Conservation (phyloP, 306 rosid genomes). For the Inga laurina region DNA sequence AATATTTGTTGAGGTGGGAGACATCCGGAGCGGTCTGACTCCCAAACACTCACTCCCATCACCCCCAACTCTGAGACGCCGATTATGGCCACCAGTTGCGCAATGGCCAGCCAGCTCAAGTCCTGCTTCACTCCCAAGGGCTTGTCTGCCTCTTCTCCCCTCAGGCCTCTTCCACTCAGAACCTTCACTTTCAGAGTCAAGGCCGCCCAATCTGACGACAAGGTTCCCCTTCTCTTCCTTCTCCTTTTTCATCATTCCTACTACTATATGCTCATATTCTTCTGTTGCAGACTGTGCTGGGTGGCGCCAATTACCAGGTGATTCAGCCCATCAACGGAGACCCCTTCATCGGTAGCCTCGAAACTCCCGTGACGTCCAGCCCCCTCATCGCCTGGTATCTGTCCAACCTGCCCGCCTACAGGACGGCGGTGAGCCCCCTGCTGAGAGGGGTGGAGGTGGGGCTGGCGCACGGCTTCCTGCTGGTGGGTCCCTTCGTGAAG, state of each 20-base stretch:
- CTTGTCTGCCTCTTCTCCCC: constrained; percentile 46
- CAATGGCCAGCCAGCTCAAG: constrained; percentile 90
- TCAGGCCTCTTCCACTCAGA: constrained; percentile 33
- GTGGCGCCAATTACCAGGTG: constrained; percentile 74
- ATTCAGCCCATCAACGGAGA: constrained; percentile 95
- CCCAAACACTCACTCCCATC: neutral
- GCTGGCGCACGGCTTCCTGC: constrained; percentile 80
- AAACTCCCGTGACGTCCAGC: constrained; percentile 96
- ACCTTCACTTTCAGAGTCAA: constrained; percentile 66
- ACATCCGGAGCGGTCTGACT: neutral
- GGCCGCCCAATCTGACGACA: constrained; percentile 73
- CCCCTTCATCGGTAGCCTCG: constrained; percentile 97
- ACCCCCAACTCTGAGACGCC: neutral
- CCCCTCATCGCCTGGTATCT: constrained; percentile 94
- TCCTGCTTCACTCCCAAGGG: constrained; percentile 86
- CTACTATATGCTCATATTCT: neutral
- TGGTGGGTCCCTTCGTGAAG: constrained; percentile 94
- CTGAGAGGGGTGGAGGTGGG: constrained; percentile 91
- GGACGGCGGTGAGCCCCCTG: constrained; percentile 92
- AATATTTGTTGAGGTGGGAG: neutral
- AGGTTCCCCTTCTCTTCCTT: constrained; percentile 42
- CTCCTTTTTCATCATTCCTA: neutral
- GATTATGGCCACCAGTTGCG: constrained; percentile 75
- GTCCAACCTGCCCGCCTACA: constrained; percentile 91
- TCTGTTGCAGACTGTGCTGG: constrained; percentile 8